phyloP scores from a whole-genome alignment of 192 early-diverging fungal species.

The Coemansia reversa region DNA sequence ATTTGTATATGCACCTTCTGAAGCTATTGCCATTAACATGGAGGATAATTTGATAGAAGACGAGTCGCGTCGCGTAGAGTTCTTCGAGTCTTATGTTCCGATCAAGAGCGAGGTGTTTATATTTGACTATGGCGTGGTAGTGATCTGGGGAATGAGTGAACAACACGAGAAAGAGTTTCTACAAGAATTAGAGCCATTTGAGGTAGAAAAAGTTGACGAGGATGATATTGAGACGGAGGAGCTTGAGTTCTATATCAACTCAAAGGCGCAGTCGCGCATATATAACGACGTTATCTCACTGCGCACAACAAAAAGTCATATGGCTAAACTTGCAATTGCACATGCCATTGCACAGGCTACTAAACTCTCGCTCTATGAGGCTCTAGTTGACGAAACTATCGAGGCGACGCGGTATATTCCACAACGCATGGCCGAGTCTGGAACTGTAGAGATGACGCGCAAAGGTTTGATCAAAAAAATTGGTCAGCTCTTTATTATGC shows the following conservation, averaged over 20 bases:
- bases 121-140: constrained; percentile 94
- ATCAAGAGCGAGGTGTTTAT: constrained; percentile 74
- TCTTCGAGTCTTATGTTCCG: constrained; percentile 46
- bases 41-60: constrained; percentile 34
- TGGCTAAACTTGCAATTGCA: constrained; percentile 92
- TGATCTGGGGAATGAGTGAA: constrained; percentile 93
- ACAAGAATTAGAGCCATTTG: constrained; percentile 68
- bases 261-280: constrained; percentile 63
- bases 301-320: constrained; percentile 71
- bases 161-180: constrained; percentile 77
- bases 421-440: constrained; percentile 88
- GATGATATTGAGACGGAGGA: constrained; percentile 78
- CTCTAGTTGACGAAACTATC: constrained; percentile 90
- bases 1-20: constrained; percentile 46
- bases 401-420: constrained; percentile 85
- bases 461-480: constrained; percentile 93
- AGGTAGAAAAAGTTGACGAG: constrained; percentile 53
- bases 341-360: constrained; percentile 95
- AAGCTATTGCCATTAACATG: constrained; percentile 47
- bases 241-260: constrained; percentile 77
- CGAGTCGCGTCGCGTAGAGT: constrained; percentile 18
- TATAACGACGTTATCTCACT: constrained; percentile 90
- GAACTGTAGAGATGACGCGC: constrained; percentile 88
- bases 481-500: constrained; percentile 88
- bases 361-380: constrained; percentile 92